These are phyloP conservation scores for Pinus taeda DNA, from an alignment of 75 land plant species.

Conservation along the genomic window DNA sequence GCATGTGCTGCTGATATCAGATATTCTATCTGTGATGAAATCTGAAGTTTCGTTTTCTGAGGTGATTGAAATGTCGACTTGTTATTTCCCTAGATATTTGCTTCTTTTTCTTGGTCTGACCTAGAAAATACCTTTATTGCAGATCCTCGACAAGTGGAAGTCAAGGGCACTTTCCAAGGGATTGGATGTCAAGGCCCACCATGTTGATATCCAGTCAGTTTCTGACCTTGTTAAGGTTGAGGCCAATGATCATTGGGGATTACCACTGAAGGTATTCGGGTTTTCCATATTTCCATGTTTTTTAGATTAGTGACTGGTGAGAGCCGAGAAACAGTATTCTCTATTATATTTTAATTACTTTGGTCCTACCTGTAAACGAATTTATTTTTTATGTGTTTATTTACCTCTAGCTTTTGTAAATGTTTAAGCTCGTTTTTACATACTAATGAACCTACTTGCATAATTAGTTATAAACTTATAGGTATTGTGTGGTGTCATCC, in stretches of 20 bases:
- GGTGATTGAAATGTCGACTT: constrained; percentile 1
- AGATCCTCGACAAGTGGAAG: constrained; percentile 8
- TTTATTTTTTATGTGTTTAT: too few species aligned
- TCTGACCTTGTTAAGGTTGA: constrained; percentile 7
- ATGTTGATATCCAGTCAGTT: constrained; percentile 1
- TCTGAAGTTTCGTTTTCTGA: background rate
- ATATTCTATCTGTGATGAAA: background rate
- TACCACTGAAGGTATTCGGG: constrained; percentile 2
- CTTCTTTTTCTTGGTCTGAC: background rate
- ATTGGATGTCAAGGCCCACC: background rate
- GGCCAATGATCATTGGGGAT: constrained; percentile 7
- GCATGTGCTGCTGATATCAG: background rate
- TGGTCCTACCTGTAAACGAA: too few species aligned
- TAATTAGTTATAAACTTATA: too few species aligned
- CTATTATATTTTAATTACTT: too few species aligned
- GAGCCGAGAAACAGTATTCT: too few species aligned
- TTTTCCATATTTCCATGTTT: background rate
- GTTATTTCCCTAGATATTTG: background rate
- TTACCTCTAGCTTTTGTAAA: too few species aligned
- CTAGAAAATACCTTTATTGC: background rate
- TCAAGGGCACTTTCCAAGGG: constrained; percentile 3
- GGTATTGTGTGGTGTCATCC: too few species aligned
- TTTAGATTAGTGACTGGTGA: background rate
- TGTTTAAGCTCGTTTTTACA: too few species aligned
- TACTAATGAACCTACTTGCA: too few species aligned